These are phyloP conservation scores for Flaveria bidentis DNA, from an alignment of 129 eudicot species.

Conservation along the genomic window DNA sequence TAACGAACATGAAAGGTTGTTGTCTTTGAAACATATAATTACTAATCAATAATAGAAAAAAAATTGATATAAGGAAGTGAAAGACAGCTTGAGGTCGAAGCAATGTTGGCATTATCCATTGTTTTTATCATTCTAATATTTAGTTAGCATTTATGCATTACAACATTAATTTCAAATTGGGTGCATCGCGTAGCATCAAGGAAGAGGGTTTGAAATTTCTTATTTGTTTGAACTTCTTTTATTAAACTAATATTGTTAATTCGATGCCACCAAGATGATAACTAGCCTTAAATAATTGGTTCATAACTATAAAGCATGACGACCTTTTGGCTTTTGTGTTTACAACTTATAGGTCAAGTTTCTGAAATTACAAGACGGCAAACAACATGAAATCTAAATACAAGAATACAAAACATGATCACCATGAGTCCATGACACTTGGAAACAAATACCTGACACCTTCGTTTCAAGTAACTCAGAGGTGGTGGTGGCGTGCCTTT, in stretches of 20 bases:
- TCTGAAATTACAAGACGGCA: slow-evolving; percentile 13
- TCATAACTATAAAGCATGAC: not conserved
- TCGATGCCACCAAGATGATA: slow-evolving; percentile 17
- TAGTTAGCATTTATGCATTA: not conserved
- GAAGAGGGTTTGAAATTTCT: slow-evolving; percentile 1
- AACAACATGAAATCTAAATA: slow-evolving; percentile 2
- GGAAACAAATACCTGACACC: not conserved
- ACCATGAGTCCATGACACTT: slow-evolving; percentile 1
- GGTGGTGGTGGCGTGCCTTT: too few species aligned
- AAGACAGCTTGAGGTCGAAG: not conserved
- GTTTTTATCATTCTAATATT: not conserved
- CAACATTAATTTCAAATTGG: not conserved
- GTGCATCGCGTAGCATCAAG: slow-evolving; percentile 1
- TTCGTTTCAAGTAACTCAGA: too few species aligned
- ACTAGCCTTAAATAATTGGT: not conserved
- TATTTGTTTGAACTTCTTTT: not conserved
- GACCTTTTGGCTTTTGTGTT: not conserved
- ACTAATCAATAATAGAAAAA: not conserved
- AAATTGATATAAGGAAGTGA: not conserved
- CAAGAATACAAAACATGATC: not conserved
- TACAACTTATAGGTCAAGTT: not conserved
- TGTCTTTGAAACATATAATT: not conserved
- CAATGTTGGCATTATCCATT: not conserved
- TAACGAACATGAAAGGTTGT: too few species aligned
- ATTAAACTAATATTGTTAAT: not conserved